Evolutionary conservation across 2,329 filamentous ascomycete genomes (phyloP), one percentile per base, ranked within the genome.

Genomic region (Raffaelea ambrosiae): DNA sequence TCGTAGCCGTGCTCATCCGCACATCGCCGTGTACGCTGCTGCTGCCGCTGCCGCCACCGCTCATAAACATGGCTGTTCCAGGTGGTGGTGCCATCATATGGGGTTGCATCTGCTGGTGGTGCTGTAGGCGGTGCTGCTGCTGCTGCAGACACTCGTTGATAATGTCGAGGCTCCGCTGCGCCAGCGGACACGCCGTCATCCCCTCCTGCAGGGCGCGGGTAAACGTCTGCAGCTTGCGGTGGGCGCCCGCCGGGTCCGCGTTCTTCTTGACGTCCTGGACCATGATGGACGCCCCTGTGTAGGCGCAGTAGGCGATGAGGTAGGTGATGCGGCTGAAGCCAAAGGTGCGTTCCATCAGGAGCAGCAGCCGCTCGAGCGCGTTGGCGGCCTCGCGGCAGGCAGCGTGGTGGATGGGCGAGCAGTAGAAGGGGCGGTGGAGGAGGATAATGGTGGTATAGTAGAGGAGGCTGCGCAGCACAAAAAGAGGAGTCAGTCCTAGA

Each of bases 291-390:
- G 60, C 61, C 9, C 55, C 58, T 4, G 60, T 62, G 44, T 63
- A 63, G 33, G 59, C 57, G 48, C 60, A 62, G 46, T 64, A 64
- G 4, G 55, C 61, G 55, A 62, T 62, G 8, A 63, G 45, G 40
- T 63, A 64, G 3, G 59, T 61, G 13, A 63, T 53, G 11, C 57
- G 55, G 11, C 46, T 46, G 13, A 63, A 54, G 3, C 61, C 59
- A 43, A 59, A 60, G 3, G 59, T 59, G 23, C 46, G 53, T 40
- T 64, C 61, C 7, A 62, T 48, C 0, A 61, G 48, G 0, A 60
- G 47, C 4, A 62, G 41, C 1, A 63, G 53, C 19, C 55, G 57
- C 43, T 61, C 58, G 21, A 62, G 50, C 5, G 43, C 49, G 18
- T 61, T 51, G 5, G 60, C 50, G 3, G 61, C 60, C 3, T 52